A percentile compares a stretch with the other conserved stretches of the same genome.
These are phyloP conservation scores for Hypoxylon sp. DNA, from an alignment of 2,329 filamentous ascomycete species.

Conservation along the genomic window DNA sequence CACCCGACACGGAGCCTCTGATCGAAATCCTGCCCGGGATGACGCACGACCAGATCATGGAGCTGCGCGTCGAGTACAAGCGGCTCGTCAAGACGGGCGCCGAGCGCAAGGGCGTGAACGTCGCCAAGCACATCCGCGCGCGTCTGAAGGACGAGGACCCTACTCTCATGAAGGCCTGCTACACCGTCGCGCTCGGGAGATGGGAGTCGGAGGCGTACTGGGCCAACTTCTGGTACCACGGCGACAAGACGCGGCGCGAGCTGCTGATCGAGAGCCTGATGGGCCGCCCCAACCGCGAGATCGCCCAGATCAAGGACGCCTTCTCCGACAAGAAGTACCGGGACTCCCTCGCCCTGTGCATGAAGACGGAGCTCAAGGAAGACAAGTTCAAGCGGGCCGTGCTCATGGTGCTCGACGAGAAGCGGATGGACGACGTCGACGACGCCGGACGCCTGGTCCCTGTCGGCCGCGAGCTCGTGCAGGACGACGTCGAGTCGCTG, in stretches of 20 bases:
- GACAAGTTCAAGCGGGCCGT: slow-evolving; percentile 96
- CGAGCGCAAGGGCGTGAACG: slow-evolving; percentile 79
- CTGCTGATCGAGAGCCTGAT: slow-evolving; percentile 93
- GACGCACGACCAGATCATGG: slow-evolving; percentile 86
- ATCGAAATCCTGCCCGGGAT: slow-evolving; percentile 86
- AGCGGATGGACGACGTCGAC: slow-evolving; percentile 83
- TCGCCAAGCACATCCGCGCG: slow-evolving; percentile 84
- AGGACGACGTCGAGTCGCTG: slow-evolving; percentile 77
- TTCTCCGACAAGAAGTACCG: slow-evolving; percentile 93
- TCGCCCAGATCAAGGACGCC: slow-evolving; percentile 82
- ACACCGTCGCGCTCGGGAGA: slow-evolving; percentile 84
- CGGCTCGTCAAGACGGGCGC: slow-evolving; percentile 80
- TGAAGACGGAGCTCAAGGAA: slow-evolving; percentile 91
- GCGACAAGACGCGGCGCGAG: slow-evolving; percentile 82
- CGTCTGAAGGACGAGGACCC: slow-evolving; percentile 77
- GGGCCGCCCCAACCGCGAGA: slow-evolving; percentile 88
- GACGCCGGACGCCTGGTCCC: slow-evolving; percentile 65
- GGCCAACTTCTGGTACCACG: slow-evolving; percentile 98
- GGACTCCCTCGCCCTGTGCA: slow-evolving; percentile 82
- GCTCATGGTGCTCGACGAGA: slow-evolving; percentile 81
- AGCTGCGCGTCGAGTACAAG: slow-evolving; percentile 90
- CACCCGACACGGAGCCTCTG: slow-evolving; percentile 74
- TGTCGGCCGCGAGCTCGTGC: slow-evolving; percentile 67
- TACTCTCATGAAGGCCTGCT: slow-evolving; percentile 88
- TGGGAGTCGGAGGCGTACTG: slow-evolving; percentile 97